A percentile compares a stretch with the other conserved stretches of the same genome.
Evolutionary conservation across 1,284 basidiomycete species (phyloP).

Genomic region (Meira miltonrushii): DNA sequence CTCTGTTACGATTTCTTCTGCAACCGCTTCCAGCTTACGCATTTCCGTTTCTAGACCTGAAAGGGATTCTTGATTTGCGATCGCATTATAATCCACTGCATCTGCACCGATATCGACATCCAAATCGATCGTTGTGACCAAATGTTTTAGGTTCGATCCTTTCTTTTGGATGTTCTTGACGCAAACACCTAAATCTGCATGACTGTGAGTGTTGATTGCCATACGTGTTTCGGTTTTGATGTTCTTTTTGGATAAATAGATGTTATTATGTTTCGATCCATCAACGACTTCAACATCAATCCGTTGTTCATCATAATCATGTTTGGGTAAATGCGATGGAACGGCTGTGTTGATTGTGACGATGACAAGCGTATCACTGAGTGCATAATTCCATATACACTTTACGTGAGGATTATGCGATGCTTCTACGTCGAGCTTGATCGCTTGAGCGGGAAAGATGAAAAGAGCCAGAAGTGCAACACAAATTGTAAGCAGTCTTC

Average conservation of each 20-base stretch:
- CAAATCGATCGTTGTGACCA: constrained; percentile 66
- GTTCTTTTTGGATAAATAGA: constrained; percentile 82
- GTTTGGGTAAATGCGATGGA: constrained; percentile 13
- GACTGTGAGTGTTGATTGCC: constrained; percentile 86
- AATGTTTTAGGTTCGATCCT: neutral
- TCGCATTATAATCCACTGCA: constrained; percentile 97
- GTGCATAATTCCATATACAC: constrained; percentile 52
- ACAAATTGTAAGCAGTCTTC: neutral
- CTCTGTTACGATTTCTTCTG: constrained; percentile 91
- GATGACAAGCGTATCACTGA: constrained; percentile 55
- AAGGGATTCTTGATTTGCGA: constrained; percentile 94
- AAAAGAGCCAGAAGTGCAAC: constrained; percentile 12
- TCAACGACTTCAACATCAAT: constrained; percentile 91
- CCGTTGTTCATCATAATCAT: constrained; percentile 26
- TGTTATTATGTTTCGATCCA: constrained; percentile 76
- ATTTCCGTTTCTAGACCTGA: constrained; percentile 95
- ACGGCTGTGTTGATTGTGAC: constrained; percentile 84
- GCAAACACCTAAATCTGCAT: constrained; percentile 92
- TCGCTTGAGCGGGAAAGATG: constrained; percentile 18
- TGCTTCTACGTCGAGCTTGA: constrained; percentile 48
- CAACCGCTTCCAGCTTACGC: constrained; percentile 89
- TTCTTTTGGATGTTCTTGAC: constrained; percentile 67
- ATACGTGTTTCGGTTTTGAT: constrained; percentile 86
- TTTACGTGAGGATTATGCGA: constrained; percentile 27
- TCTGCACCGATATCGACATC: constrained; percentile 98